phyloP scores from a whole-genome alignment of 1,284 basidiomycete genomes.

The Coriolopsis trogii region DNA sequence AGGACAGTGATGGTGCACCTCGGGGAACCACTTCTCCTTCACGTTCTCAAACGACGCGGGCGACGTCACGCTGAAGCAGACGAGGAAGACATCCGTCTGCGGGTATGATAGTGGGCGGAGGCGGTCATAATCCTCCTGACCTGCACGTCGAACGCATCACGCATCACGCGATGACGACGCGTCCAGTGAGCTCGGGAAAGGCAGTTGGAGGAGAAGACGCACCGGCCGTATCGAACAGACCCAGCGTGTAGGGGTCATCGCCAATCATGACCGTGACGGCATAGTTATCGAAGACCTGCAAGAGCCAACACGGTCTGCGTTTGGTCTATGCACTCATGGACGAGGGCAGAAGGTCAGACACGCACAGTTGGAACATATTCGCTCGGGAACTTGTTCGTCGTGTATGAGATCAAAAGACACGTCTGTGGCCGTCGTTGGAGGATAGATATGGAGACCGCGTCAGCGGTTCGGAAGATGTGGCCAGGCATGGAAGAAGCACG shows the following conservation, averaged over 20 bases:
- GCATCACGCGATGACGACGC: slow-evolving; percentile 9
- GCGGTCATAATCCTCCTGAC: slow-evolving; percentile 99
- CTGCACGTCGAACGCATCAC: slow-evolving; percentile 51
- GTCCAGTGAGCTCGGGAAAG: slow-evolving; percentile 1
- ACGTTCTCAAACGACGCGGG: slow-evolving; percentile 99
- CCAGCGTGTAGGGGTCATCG: slow-evolving; percentile 98
- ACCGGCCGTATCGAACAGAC: slow-evolving; percentile 98
- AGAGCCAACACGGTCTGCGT: slow-evolving; percentile 25
- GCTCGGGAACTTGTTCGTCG: slow-evolving; percentile 98
- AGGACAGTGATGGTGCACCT: slow-evolving; percentile 99
- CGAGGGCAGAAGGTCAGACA: slow-evolving; percentile 31
- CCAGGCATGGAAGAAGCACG: slow-evolving; percentile 32
- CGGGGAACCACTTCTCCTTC: slow-evolving; percentile 99
- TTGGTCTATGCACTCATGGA: slow-evolving; percentile 17
- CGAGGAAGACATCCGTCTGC: slow-evolving; percentile 99
- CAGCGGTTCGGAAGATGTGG: neutral
- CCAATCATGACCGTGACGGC: slow-evolving; percentile 99
- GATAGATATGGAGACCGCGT: too few relatives aligned
- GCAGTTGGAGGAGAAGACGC: slow-evolving; percentile 17
- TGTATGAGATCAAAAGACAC: slow-evolving; percentile 99
- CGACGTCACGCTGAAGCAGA: slow-evolving; percentile 98
- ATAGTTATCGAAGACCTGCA: slow-evolving; percentile 94
- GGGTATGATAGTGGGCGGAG: slow-evolving; percentile 99
- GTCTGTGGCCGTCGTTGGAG: slow-evolving; percentile 73
- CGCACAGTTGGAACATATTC: slow-evolving; percentile 98